Percentiles rank a stretch among this genome's conserved stretches.
phyloP scores from a whole-genome alignment of 306 rosid species.

The Geum urbanum region DNA sequence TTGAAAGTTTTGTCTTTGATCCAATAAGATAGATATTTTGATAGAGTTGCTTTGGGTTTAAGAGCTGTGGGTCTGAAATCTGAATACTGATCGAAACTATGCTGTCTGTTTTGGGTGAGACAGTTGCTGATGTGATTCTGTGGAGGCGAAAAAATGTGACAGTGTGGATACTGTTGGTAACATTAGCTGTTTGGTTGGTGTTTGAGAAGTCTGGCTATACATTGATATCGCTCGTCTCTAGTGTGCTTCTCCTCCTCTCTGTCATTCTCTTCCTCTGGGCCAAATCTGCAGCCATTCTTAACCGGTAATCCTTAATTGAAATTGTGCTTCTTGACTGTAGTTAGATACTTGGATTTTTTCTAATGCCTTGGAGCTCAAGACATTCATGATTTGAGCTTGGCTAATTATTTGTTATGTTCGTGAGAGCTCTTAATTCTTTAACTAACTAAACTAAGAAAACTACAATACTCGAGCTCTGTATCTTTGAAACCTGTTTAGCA shows the following conservation, averaged over 20 bases:
- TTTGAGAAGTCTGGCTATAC: conserved; percentile 96
- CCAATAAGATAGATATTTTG: not conserved
- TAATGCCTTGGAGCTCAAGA: conserved; percentile 7
- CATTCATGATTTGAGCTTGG: not conserved
- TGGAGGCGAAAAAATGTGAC: conserved; percentile 80
- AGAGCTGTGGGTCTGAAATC: not conserved
- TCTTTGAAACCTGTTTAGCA: not conserved
- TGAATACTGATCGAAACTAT: not conserved
- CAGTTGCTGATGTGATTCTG: conserved; percentile 87
- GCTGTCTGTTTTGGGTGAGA: conserved; percentile 24
- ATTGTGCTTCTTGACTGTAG: conserved; percentile 11
- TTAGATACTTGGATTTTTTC: conserved; percentile 19
- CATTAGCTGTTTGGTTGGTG: conserved; percentile 75
- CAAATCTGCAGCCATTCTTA: conserved; percentile 91
- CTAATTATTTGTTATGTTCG: not conserved
- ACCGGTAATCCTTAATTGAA: conserved; percentile 41
- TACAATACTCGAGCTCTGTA: too few species aligned
- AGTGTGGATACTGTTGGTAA: conserved; percentile 49
- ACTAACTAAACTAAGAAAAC: not conserved
- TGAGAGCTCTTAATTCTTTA: not conserved
- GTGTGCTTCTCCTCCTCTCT: conserved; percentile 83
- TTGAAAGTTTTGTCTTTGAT: not conserved
- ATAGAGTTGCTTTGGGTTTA: conserved; percentile 6
- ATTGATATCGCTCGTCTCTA: conserved; percentile 72
- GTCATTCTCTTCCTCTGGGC: conserved; percentile 92